Base-by-base conservation (phyloP, 2,329 filamentous ascomycete species). In the Trichoderma sp. region DNA sequence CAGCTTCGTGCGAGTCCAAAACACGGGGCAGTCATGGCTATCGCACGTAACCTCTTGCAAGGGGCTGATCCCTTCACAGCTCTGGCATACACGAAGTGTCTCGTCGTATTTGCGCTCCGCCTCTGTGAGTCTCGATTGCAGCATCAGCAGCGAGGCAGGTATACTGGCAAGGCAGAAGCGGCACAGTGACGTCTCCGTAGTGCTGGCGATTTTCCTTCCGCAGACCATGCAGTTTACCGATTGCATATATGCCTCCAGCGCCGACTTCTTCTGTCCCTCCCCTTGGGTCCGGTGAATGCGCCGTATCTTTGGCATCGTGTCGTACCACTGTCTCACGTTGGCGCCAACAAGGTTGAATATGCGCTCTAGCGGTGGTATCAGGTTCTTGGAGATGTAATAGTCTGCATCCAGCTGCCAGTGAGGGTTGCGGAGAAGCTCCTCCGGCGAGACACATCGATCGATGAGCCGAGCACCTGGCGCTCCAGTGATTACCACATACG, bases 311-410 rank as follows among this genome's bases (percentile, higher is more conserved):
- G 96, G 96, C 95, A 98, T 97, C 84, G 98, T 95, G 77, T 98
- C 95, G 81, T 95, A 98, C 97, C 97, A 99, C 76, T 91, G 89
- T 21, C 94, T 87, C 0, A 98, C 94, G 82, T 97, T 97, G 38
- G 95, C 97, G 7, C 97, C 97, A 3, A 98, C 94, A 3, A 99
- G 92, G 81, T 97, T 98, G 86, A 99, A 98, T 78, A 99, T 98
- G 33, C 97, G 92, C 83, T 98, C 96, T 0, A 99, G 89, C 0
- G 97, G 97, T 6, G 97, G 97, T 67, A 99, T 97, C 9, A 99
- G 82, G 82, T 98, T 98, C 86, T 98, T 98, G 21, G 90, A 91
- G 80, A 99, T 98, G 86, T 99, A 99, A 84, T 99, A 99, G 79
- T 98, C 95, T 0, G 95, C 93, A 81, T 99, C 97, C 21, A 99